Percentiles rank a stretch among this genome's conserved stretches.
phyloP scores from a whole-genome alignment of 805 yeast species.

The Saturnispora zaruensis region DNA sequence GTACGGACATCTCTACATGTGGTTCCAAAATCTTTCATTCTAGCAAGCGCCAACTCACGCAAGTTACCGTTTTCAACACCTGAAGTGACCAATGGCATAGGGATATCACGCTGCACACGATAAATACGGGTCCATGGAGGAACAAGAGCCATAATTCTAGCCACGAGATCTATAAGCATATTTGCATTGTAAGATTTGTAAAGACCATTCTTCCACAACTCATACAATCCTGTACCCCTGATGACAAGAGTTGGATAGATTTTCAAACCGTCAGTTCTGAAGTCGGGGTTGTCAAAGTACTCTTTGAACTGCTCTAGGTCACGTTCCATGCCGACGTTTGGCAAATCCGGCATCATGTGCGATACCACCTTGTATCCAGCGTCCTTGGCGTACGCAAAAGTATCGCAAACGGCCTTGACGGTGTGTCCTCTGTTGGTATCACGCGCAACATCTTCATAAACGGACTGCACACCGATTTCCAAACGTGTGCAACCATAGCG shows the following conservation, averaged over 20 bases:
- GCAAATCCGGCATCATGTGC: constrained; percentile 99
- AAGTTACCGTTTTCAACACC: constrained; percentile 98
- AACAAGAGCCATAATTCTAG: constrained; percentile 88
- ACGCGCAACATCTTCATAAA: constrained; percentile 96
- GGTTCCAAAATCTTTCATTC: constrained; percentile 98
- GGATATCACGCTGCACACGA: constrained; percentile 97
- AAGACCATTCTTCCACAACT: constrained; percentile 92
- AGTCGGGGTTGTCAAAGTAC: constrained; percentile 93
- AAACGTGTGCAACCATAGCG: constrained; percentile 93
- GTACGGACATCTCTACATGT: constrained; percentile 94
- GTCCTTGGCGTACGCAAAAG: constrained; percentile 93
- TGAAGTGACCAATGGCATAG: constrained; percentile 96
- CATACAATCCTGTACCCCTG: constrained; percentile 95
- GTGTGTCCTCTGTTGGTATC: constrained; percentile 98
- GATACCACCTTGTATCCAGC: constrained; percentile 97
- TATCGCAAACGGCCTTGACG: constrained; percentile 90
- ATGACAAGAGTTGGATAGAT: constrained; percentile 94
- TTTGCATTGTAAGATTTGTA: constrained; percentile 93
- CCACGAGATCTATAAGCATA: constrained; percentile 88
- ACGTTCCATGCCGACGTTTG: constrained; percentile 97
- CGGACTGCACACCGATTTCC: constrained; percentile 95
- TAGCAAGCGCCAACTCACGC: constrained; percentile 88
- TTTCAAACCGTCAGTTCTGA: constrained; percentile 94
- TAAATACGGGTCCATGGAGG: constrained; percentile 99
- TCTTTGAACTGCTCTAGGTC: constrained; percentile 93